These are phyloP conservation scores for Aspergillus pseudoviridinutans DNA, from an alignment of 2,329 filamentous ascomycete genomes.

Conservation along the genomic window DNA sequence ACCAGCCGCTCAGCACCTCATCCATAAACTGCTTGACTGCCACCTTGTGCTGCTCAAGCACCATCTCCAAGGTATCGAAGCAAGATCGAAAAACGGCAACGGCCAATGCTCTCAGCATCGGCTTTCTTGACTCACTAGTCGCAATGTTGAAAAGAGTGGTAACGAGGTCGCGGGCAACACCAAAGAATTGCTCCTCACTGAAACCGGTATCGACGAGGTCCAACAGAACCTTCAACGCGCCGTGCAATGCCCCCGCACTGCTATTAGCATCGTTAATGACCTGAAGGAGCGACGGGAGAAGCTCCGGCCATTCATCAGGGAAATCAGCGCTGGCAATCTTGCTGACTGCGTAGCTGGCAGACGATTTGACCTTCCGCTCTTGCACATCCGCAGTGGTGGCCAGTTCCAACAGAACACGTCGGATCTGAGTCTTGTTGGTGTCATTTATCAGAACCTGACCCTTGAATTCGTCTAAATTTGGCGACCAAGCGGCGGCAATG, in stretches of 20 bases:
- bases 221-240: constrained; percentile 78
- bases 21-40: constrained; percentile 88
- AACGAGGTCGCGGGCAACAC: constrained; percentile 79
- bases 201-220: constrained; percentile 92
- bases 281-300: constrained; percentile 75
- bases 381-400: constrained; percentile 65
- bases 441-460: constrained; percentile 67
- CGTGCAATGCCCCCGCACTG: constrained; percentile 76
- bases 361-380: constrained; percentile 81
- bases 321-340: constrained; percentile 94
- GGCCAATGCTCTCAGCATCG: constrained; percentile 74
- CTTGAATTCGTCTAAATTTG: constrained; percentile 66
- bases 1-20: constrained; percentile 77
- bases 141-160: constrained; percentile 79
- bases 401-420: constrained; percentile 70
- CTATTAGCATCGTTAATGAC: constrained; percentile 65
- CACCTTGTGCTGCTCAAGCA: constrained; percentile 84
- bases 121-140: constrained; percentile 68
- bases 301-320: constrained; percentile 87
- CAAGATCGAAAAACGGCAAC: constrained; percentile 86
- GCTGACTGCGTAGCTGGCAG: constrained; percentile 84
- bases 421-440: constrained; percentile 67
- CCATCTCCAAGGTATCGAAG: constrained; percentile 94
- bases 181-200: constrained; percentile 92
- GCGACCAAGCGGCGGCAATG: constrained; percentile 79